Evolutionary conservation across 441 rosid species (phyloP).

Genomic region (Breynia disticha): DNA sequence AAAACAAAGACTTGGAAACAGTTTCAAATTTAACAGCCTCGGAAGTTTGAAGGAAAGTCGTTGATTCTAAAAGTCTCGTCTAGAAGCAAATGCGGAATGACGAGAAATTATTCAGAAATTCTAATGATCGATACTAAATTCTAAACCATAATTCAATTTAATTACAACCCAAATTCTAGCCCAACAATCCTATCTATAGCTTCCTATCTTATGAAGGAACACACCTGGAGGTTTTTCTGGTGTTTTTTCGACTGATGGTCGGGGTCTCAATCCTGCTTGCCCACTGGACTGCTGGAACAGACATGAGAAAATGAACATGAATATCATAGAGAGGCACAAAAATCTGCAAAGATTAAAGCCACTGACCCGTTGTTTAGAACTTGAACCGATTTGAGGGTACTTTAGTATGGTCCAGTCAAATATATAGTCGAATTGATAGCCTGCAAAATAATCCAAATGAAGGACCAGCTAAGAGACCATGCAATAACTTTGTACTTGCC

Average conservation of each 20-base stretch:
- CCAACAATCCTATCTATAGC: slow-evolving; percentile 9
- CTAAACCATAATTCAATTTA: background rate
- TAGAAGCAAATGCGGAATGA: too few relatives aligned
- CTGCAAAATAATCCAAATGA: slow-evolving; percentile 28
- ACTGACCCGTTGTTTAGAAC: slow-evolving; percentile 66
- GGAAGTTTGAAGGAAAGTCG: too few relatives aligned
- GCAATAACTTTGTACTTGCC: background rate
- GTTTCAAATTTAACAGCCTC: too few relatives aligned
- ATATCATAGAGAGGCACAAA: slow-evolving; percentile 10
- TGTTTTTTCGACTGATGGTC: slow-evolving; percentile 29
- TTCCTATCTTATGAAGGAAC: slow-evolving; percentile 36
- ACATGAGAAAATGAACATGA: slow-evolving; percentile 7
- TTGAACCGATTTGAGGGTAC: slow-evolving; percentile 70
- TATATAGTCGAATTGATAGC: slow-evolving; percentile 85
- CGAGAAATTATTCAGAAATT: too few relatives aligned
- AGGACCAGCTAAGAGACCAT: background rate
- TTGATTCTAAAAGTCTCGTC: too few relatives aligned
- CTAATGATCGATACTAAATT: too few relatives aligned
- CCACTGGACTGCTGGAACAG: slow-evolving; percentile 15
- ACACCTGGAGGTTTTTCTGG: slow-evolving; percentile 42
- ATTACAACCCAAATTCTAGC: background rate
- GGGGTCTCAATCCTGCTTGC: slow-evolving; percentile 31
- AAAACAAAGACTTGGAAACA: too few relatives aligned
- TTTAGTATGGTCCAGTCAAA: slow-evolving; percentile 92
- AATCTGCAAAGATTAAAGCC: slow-evolving; percentile 2